Conservation (phyloP, 257 asterid genomes). For the Eucommia ulmoides region DNA sequence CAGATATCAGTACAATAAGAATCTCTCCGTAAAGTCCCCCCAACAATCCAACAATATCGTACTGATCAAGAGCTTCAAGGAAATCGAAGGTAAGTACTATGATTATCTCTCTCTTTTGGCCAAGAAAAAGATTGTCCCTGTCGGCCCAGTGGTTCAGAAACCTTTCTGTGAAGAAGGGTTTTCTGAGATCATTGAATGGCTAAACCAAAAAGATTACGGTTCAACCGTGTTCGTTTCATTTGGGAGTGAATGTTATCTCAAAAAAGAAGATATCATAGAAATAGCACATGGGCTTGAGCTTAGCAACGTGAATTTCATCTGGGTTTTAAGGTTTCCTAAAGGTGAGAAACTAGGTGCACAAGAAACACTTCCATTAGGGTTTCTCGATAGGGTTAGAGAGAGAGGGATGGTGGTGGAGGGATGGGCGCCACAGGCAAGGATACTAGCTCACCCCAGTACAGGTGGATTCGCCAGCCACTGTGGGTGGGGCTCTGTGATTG, state of each 20-base stretch:
- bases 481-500: conserved; percentile 28
- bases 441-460: conserved; percentile 11
- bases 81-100: conserved; percentile 34
- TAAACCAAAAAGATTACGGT: conserved; percentile 12
- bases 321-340: conserved; percentile 35
- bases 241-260: conserved; percentile 42
- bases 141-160: conserved; percentile 18
- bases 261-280: conserved; percentile 31
- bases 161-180: background rate
- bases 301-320: conserved; percentile 34
- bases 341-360: conserved; percentile 13
- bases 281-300: conserved; percentile 36
- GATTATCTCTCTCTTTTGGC: conserved; percentile 16
- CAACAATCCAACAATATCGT: conserved; percentile 1
- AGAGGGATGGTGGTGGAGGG: conserved; percentile 23
- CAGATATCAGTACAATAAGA: conserved; percentile 5
- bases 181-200: conserved; percentile 32
- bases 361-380: conserved; percentile 27
- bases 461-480: conserved; percentile 42
- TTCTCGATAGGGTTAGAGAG: conserved; percentile 20
- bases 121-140: conserved; percentile 10
- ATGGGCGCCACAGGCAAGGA: conserved; percentile 29
- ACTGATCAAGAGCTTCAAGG: conserved; percentile 24
- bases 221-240: conserved; percentile 44
- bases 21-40: conserved; percentile 8